Base-by-base conservation (phyloP, 2,329 filamentous ascomycete genomes). In the Escovopsis sp. region DNA sequence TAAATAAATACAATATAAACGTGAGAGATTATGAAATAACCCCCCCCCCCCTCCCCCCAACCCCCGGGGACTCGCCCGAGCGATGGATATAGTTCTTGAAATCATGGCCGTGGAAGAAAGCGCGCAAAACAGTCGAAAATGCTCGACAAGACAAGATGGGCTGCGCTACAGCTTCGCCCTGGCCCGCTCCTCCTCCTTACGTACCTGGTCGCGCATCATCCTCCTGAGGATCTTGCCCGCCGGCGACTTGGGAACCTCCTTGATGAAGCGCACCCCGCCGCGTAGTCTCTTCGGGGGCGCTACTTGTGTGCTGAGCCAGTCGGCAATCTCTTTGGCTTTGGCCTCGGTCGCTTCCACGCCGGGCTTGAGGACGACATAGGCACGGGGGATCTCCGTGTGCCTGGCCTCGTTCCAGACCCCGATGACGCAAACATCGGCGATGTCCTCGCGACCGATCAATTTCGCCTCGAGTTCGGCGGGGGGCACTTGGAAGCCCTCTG, bases 211-310 rank as follows among this genome's bases (percentile, higher is more conserved):
- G 49, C 74, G 66, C 39, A 84, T 57, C 20, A 70, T 58, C 34
- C 67, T 57, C 9, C 68, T 57, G 43, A 71, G 47, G 29, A 71
- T 66, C 60, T 71, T 71, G 2, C 68, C 68, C 13, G 65, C 62
- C 11, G 71, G 68, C 50, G 82, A 84, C 64, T 84, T 87, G 11
- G 82, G 81, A 27, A 88, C 76, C 24, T 65, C 65, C 30, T 81
- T 70, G 7, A 81, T 61, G 54, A 86, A 84, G 11, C 68, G 60
- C 15, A 88, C 74, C 1, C 83, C 83, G 0, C 82, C 83, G 5
- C 76, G 79, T 50, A 87, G 64, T 51, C 73, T 69, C 61, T 88
- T 88, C 50, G 79, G 71, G 39, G 63, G 68, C 0, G 76, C 71
- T 5, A 86, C 81, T 42, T 72, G 72, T 39, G 68, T 68, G 14